Percentiles rank a stretch among this genome's conserved stretches.
These are phyloP conservation scores for Pholiota conissans DNA, from an alignment of 768 basidiomycete genomes.

Conservation along the genomic window DNA sequence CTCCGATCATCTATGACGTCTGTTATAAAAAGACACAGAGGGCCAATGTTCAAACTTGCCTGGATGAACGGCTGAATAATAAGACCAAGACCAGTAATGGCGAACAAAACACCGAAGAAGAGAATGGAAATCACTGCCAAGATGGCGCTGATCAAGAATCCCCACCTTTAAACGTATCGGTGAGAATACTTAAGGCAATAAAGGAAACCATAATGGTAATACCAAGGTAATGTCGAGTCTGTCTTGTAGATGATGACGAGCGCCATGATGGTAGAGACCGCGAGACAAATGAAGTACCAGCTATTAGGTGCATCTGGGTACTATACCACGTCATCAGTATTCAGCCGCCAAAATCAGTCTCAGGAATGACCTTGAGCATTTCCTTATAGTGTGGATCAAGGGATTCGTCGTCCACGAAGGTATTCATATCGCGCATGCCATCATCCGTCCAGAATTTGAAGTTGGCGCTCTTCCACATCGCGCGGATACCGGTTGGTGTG, in stretches of 20 bases:
- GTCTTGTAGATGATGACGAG: constrained; percentile 46
- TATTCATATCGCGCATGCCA: constrained; percentile 31
- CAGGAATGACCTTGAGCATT: constrained; percentile 43
- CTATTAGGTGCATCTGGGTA: constrained; percentile 60
- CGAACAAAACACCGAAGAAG: constrained; percentile 45
- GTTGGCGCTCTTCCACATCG: constrained; percentile 34
- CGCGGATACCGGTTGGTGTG: constrained; percentile 31
- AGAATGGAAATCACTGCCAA: constrained; percentile 45
- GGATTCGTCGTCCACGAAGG: constrained; percentile 26
- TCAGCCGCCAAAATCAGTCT: neutral
- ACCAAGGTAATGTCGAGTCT: constrained; percentile 50
- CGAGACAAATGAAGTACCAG: constrained; percentile 49
- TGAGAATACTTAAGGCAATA: too few relatives aligned
- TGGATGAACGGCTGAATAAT: constrained; percentile 52
- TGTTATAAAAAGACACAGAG: constrained; percentile 27
- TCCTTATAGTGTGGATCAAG: constrained; percentile 51
- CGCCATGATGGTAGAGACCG: constrained; percentile 41
- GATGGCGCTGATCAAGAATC: constrained; percentile 42
- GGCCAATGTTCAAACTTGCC: constrained; percentile 26
- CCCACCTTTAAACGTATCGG: constrained; percentile 39
- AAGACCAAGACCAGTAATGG: constrained; percentile 45
- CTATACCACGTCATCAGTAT: constrained; percentile 12
- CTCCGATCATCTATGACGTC: constrained; percentile 56
- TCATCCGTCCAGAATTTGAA: constrained; percentile 44
- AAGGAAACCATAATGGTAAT: too few relatives aligned